phyloP scores from a whole-genome alignment of 352 stramenopile genomes.

The Globisporangium radiosum region DNA sequence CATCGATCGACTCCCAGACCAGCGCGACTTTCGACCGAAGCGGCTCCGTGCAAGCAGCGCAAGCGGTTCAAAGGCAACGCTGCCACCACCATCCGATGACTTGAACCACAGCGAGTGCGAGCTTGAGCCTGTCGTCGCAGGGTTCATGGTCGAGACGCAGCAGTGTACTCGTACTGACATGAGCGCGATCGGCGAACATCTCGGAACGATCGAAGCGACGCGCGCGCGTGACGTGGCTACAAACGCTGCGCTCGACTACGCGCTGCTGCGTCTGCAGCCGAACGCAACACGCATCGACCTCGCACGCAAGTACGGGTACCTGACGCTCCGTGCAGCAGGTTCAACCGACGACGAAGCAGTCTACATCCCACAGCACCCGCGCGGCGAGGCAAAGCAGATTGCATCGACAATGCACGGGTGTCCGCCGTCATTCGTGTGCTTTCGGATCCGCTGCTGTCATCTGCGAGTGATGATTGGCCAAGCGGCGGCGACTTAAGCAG shows the following conservation, averaged over 20 bases:
- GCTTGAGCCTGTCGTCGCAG: slow-evolving; percentile 24
- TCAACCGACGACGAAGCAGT: slow-evolving; percentile 44
- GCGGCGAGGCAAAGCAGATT: slow-evolving; percentile 55
- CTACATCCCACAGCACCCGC: slow-evolving; percentile 63
- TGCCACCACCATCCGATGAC: no score
- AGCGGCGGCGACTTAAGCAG: not conserved
- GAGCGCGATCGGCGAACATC: slow-evolving; percentile 24
- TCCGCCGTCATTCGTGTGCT: no score
- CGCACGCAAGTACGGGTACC: slow-evolving; percentile 37
- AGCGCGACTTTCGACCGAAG: no score
- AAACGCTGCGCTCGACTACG: slow-evolving; percentile 50
- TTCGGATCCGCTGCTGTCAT: slow-evolving; percentile 11
- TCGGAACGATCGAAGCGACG: slow-evolving; percentile 39
- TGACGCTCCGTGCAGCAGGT: slow-evolving; percentile 30
- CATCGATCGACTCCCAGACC: slow-evolving; percentile 20
- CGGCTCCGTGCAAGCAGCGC: no score
- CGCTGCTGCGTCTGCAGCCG: slow-evolving; percentile 36
- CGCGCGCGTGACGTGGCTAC: slow-evolving; percentile 27
- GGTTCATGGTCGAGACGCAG: slow-evolving; percentile 58
- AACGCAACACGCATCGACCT: slow-evolving; percentile 26
- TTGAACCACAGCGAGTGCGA: slow-evolving; percentile 17
- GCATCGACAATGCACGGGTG: slow-evolving; percentile 25
- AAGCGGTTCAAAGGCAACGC: no score
- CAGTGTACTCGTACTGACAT: slow-evolving; percentile 26
- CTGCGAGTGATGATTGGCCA: not conserved